Conservation (phyloP, 2,329 filamentous ascomycete species). For the Diaporthe humulicola region DNA sequence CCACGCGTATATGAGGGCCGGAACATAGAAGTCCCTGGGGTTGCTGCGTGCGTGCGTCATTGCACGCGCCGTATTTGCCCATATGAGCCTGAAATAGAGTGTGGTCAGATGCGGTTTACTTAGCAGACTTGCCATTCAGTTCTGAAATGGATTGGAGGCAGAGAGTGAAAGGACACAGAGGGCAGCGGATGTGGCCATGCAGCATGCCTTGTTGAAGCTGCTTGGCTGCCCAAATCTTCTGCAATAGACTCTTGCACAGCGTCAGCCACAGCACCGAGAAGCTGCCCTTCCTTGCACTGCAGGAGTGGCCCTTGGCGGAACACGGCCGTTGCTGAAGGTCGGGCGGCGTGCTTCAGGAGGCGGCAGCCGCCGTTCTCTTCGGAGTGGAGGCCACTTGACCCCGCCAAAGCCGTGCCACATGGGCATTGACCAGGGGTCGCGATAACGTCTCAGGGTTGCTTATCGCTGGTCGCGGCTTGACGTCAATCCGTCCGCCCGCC, state of each 20-base stretch:
- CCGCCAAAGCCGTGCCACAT: background rate
- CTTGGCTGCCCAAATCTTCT: background rate
- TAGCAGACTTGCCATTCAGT: background rate
- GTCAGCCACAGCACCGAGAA: background rate
- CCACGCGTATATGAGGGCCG: background rate
- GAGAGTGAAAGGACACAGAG: background rate
- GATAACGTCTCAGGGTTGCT: conserved; percentile 22
- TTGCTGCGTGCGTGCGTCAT: background rate
- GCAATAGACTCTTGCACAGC: background rate
- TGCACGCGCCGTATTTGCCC: background rate
- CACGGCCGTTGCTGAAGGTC: background rate
- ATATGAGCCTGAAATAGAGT: background rate
- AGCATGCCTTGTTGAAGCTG: no score
- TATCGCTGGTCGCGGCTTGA: background rate
- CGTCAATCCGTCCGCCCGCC: conserved; percentile 10
- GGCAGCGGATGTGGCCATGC: no score
- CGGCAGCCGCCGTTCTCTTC: background rate
- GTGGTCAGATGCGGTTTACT: background rate
- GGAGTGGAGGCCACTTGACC: background rate
- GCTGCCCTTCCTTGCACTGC: background rate
- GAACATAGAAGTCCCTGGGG: background rate
- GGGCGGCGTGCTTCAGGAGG: background rate
- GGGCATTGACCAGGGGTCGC: conserved; percentile 1
- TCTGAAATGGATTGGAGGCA: background rate
- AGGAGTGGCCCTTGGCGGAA: background rate